Evolutionary conservation across 129 eudicot genomes (phyloP).

Genomic region (Flaveria robusta): DNA sequence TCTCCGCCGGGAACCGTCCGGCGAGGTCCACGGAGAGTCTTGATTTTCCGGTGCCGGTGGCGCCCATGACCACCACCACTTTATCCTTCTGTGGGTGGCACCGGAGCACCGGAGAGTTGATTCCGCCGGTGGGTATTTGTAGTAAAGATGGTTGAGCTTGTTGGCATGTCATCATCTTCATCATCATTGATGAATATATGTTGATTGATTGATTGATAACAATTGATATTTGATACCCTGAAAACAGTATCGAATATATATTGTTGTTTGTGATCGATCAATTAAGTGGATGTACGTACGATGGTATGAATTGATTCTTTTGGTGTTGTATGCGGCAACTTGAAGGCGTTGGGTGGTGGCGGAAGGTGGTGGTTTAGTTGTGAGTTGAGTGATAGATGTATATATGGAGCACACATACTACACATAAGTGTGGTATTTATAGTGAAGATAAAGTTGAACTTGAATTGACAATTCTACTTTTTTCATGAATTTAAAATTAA

Average conservation of each 20-base stretch:
- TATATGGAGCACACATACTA: conserved; percentile 22
- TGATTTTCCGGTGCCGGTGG: conserved; percentile 91
- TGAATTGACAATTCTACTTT: conserved; percentile 26
- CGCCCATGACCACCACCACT: conserved; percentile 82
- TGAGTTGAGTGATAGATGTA: conserved; percentile 24
- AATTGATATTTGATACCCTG: conserved; percentile 1
- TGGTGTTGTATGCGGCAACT: conserved; percentile 40
- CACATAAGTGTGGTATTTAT: conserved; percentile 29
- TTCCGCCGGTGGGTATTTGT: conserved; percentile 44
- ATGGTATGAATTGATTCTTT: conserved; percentile 13
- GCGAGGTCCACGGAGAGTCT: conserved; percentile 78
- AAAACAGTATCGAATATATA: neutral
- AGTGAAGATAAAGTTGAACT: neutral
- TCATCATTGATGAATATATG: conserved; percentile 32
- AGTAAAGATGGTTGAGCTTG: conserved; percentile 44
- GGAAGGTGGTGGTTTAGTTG: conserved; percentile 33
- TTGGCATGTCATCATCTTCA: conserved; percentile 49
- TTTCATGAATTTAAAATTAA: neutral
- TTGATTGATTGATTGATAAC: no score
- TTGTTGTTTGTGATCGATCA: no score
- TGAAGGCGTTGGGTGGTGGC: conserved; percentile 33
- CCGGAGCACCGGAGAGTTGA: conserved; percentile 30
- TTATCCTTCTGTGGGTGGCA: conserved; percentile 54
- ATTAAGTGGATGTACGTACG: no score
- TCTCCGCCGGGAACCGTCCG: conserved; percentile 54